Evolutionary conservation across 805 yeast species (phyloP).

Genomic region (Spathaspora hagerdaliae): DNA sequence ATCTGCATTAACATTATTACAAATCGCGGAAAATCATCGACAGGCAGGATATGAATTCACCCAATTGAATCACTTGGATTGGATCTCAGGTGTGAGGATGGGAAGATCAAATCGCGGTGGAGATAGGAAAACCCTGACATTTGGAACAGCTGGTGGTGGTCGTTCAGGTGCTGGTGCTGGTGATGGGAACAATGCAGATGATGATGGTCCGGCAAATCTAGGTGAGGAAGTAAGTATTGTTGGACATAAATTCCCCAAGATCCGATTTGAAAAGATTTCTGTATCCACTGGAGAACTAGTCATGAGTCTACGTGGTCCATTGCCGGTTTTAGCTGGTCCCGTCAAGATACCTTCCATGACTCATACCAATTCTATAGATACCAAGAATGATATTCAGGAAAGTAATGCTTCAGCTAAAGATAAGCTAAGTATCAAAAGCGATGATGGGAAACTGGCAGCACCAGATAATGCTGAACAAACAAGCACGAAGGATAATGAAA

Average conservation of each 20-base stretch:
- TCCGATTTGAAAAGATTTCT: constrained; percentile 80
- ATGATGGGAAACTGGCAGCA: background rate
- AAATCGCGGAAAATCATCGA: constrained; percentile 33
- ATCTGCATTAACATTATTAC: constrained; percentile 33
- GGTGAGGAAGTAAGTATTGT: constrained; percentile 91
- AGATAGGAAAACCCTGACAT: constrained; percentile 9
- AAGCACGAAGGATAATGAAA: background rate
- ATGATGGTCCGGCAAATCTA: constrained; percentile 52
- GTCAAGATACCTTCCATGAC: background rate
- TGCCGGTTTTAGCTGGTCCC: constrained; percentile 19
- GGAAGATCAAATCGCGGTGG: constrained; percentile 45
- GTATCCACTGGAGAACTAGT: constrained; percentile 80
- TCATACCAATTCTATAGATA: background rate
- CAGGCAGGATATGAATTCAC: constrained; percentile 30
- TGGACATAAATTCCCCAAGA: constrained; percentile 84
- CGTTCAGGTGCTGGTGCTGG: constrained; percentile 33
- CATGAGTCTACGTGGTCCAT: constrained; percentile 68
- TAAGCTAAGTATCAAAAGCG: background rate
- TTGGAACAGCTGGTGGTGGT: background rate
- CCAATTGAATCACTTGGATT: constrained; percentile 67
- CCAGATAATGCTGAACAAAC: constrained; percentile 8
- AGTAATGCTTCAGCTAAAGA: constrained; percentile 1
- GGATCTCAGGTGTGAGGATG: constrained; percentile 91
- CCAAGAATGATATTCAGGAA: background rate
- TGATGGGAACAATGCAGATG: constrained; percentile 17